Evolutionary conservation across 495 filamentous ascomycete species (phyloP).

Genomic region (Aspergillus biplanus): DNA sequence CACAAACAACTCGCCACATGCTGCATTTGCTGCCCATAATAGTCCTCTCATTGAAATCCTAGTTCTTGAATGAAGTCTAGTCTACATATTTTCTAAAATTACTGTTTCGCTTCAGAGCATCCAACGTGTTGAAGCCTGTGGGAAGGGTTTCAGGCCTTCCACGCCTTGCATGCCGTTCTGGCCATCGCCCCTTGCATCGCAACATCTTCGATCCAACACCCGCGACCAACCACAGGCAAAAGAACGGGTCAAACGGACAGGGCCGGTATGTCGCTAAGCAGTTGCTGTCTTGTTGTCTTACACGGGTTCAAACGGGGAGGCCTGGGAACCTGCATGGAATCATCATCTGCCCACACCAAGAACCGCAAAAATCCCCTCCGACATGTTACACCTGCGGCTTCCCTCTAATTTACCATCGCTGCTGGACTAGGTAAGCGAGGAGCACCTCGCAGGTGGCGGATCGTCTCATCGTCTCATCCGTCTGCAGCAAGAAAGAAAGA

Average conservation of each 20-base stretch:
- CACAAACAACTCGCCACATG: background rate
- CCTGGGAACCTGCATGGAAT: conserved; percentile 11
- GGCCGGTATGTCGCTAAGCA: background rate
- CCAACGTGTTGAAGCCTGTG: too few relatives aligned
- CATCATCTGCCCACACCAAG: background rate
- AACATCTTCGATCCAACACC: background rate
- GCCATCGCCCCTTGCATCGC: background rate
- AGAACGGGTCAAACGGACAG: background rate
- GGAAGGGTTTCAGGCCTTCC: too few relatives aligned
- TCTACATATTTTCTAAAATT: too few relatives aligned
- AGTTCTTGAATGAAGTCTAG: too few relatives aligned
- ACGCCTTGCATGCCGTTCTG: too few relatives aligned
- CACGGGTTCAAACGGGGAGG: background rate
- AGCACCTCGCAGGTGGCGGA: background rate
- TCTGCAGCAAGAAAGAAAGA: background rate
- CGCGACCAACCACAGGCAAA: background rate
- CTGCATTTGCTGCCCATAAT: too few relatives aligned
- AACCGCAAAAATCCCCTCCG: background rate
- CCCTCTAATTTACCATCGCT: background rate
- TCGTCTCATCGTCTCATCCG: background rate
- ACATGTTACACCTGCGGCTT: conserved; percentile 6
- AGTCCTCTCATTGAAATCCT: too few relatives aligned
- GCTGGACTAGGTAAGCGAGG: background rate
- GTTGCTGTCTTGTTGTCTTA: background rate
- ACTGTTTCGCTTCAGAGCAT: too few relatives aligned